A percentile compares a stretch with the other conserved stretches of the same genome.
phyloP scores from a whole-genome alignment of 495 filamentous ascomycete genomes.

The Clavariopsis aquatica region DNA sequence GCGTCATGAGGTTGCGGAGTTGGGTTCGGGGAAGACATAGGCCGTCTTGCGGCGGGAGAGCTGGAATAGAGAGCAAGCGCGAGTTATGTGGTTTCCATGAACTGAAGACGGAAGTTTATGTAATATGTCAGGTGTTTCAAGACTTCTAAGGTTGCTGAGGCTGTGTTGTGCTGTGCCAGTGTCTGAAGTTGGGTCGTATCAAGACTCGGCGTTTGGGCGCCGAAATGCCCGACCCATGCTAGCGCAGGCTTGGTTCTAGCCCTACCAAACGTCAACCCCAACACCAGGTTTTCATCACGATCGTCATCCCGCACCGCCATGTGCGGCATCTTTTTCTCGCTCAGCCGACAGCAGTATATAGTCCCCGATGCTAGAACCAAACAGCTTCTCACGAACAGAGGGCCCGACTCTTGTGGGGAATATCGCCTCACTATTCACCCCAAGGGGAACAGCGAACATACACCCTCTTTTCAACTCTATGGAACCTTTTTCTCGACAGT shows the following conservation, averaged over 20 bases:
- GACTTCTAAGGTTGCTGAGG: not conserved
- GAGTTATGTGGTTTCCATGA: slow-evolving; percentile 16
- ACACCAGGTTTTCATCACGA: not conserved
- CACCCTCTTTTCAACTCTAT: slow-evolving; percentile 38
- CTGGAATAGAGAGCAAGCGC: not conserved
- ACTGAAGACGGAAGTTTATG: not conserved
- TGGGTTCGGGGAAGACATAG: slow-evolving; percentile 35
- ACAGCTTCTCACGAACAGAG: slow-evolving; percentile 53
- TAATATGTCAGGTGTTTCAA: not conserved
- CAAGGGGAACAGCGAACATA: not conserved
- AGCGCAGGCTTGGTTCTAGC: not conserved
- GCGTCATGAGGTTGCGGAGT: slow-evolving; percentile 28
- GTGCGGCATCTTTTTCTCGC: slow-evolving; percentile 68
- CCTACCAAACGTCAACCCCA: slow-evolving; percentile 2
- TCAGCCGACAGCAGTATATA: slow-evolving; percentile 43
- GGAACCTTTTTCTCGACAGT: slow-evolving; percentile 80
- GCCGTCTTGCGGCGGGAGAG: slow-evolving; percentile 26
- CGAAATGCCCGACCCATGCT: slow-evolving; percentile 7
- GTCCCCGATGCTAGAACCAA: slow-evolving; percentile 49
- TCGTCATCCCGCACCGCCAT: slow-evolving; percentile 42
- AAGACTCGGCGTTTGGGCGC: slow-evolving; percentile 5
- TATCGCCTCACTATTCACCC: slow-evolving; percentile 30
- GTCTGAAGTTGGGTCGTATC: not conserved
- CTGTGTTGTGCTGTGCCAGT: slow-evolving; percentile 8
- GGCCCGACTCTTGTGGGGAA: slow-evolving; percentile 57